Evolutionary conservation across 2,329 filamentous ascomycete genomes (phyloP).

Genomic region (Pseudocercospora fijiensis): DNA sequence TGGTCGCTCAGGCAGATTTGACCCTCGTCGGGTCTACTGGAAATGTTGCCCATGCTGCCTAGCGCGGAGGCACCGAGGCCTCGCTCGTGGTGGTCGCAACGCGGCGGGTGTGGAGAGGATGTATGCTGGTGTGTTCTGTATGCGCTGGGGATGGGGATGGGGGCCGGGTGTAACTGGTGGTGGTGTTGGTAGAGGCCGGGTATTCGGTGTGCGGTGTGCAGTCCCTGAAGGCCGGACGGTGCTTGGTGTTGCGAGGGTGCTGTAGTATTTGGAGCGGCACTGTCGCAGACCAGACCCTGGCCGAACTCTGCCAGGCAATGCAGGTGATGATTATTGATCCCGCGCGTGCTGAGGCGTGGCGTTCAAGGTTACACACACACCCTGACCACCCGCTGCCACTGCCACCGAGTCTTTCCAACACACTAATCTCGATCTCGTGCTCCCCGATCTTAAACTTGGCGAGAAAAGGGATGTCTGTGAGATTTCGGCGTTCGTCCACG

Average conservation of each 20-base stretch:
- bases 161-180: background rate
- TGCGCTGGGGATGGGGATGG: constrained; percentile 7
- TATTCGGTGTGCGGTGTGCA: background rate
- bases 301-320: background rate
- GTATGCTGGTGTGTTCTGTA: constrained; percentile 15
- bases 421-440: background rate
- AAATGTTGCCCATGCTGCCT: constrained; percentile 78
- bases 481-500: background rate
- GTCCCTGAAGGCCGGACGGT: background rate
- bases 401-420: background rate
- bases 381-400: too few relatives aligned
- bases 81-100: constrained; percentile 25
- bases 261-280: background rate
- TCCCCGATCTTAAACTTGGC: background rate
- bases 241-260: too few relatives aligned
- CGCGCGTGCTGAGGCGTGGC: background rate
- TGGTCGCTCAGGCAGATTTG: constrained; percentile 83
- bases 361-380: background rate
- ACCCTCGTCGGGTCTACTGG: constrained; percentile 83
- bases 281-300: background rate
- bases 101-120: constrained; percentile 17
- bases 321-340: too few relatives aligned
- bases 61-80: constrained; percentile 25
- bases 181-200: background rate
- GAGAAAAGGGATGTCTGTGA: background rate